Evolutionary conservation across 352 stramenopile genomes (phyloP).

Genomic region (Globisporangium cystogenes): DNA sequence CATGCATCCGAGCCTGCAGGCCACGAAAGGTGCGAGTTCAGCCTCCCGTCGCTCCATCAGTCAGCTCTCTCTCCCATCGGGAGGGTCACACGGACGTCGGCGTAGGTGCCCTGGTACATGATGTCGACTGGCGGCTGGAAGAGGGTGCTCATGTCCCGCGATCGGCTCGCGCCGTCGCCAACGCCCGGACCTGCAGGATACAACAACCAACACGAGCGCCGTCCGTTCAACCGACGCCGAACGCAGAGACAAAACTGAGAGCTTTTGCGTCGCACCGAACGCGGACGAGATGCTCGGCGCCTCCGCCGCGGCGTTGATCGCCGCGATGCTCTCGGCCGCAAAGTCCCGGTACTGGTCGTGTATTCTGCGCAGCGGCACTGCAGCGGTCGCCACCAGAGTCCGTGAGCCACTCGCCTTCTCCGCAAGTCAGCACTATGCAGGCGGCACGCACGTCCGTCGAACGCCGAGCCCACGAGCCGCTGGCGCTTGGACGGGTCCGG

Average conservation of each 20-base stretch:
- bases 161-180: constrained; percentile 14
- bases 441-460: constrained; percentile 28
- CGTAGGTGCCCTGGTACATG: constrained; percentile 79
- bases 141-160: constrained; percentile 55
- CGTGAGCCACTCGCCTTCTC: no score
- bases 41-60: background rate
- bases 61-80: background rate
- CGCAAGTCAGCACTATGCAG: no score
- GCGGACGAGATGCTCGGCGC: constrained; percentile 30
- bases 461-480: constrained; percentile 57
- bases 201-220: background rate
- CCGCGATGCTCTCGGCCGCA: constrained; percentile 72
- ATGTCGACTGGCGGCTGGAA: constrained; percentile 72
- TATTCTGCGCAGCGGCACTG: constrained; percentile 49
- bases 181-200: constrained; percentile 10
- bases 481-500: constrained; percentile 80
- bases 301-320: constrained; percentile 39
- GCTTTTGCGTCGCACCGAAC: constrained; percentile 26
- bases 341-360: constrained; percentile 78
- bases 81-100: constrained; percentile 31
- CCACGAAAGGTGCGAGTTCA: no score
- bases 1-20: constrained; percentile 47
- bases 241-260: no score
- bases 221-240: background rate
- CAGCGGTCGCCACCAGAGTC: background rate